Evolutionary conservation across 2,329 filamentous ascomycete genomes (phyloP), one percentile per base, ranked within the genome.

Genomic region (Diaporthe aspalathi): DNA sequence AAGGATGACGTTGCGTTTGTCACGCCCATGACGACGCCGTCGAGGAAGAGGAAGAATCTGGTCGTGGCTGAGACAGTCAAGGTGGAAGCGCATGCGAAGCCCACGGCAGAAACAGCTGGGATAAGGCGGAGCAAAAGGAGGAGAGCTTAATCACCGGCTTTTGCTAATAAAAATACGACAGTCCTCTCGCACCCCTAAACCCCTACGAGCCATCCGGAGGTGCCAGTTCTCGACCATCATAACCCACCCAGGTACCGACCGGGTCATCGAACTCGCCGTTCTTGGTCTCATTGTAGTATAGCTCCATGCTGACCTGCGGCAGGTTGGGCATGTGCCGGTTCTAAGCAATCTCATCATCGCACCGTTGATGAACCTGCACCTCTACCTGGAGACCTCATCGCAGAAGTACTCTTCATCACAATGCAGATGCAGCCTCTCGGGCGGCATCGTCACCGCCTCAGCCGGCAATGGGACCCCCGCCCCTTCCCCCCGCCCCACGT

Each of bases 1-100:
- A 75, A 78, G 67, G 75, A 79, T 6, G 75, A 78, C 27, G 71
- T 67, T 7, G 63, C 38, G 12, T 24, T 57, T 2, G 60, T 47
- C 17, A 52, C 70, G 3, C 54, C 67, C 11, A 43, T 62, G 14
- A 22, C 12, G 8, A 72, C 49, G 5, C 66, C 72, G 45, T 38
- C 56, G 2, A 72, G 57, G 57, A 76, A 75, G 69, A 72, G 75
- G 12, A 74, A 73, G 56, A 38, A 6, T 3, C 63, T 68, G 16
- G 62, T 65, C 5, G 74, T 70, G 38, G 60, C 74, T 24, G 53
- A 70, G 20, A 73, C 52, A 8, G 65, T 74, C 11, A 76, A 74
- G 45, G 67, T 75, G 16, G 50, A 76, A 14, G 68, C 70, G 40
- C 67, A 73, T 6, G 54, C 22, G n/a, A 50, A 40, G 17, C 16